These are phyloP conservation scores for Crataegus laevigata DNA, from an alignment of 306 rosid species.

Conservation along the genomic window DNA sequence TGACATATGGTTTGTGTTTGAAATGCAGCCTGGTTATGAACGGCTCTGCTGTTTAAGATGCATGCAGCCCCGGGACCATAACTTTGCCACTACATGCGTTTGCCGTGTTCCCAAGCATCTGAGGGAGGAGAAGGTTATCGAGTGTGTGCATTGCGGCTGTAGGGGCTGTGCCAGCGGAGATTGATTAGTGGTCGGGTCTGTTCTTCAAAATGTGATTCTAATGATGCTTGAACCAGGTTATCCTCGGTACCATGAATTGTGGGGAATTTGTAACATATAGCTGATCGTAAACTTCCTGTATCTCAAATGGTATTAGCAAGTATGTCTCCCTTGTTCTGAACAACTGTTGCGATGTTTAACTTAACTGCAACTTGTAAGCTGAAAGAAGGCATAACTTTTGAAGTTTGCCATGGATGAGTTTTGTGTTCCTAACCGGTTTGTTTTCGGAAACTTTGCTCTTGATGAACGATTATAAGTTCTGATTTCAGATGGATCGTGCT, in stretches of 20 bases:
- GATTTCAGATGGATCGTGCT: not conserved
- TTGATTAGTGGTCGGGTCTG: slow-evolving; percentile 17
- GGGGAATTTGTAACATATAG: not conserved
- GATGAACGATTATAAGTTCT: not conserved
- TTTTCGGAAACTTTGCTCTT: not conserved
- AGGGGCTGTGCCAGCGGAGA: slow-evolving; percentile 93
- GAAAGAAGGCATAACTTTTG: not conserved
- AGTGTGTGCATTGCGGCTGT: slow-evolving; percentile 89
- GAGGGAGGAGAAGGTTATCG: slow-evolving; percentile 83
- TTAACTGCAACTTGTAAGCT: not conserved
- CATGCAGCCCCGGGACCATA: slow-evolving; percentile 90
- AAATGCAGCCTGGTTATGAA: slow-evolving; percentile 81
- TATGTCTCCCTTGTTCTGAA: not conserved
- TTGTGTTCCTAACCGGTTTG: not conserved
- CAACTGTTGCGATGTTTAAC: not conserved
- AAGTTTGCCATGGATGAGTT: not conserved
- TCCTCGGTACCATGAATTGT: not conserved
- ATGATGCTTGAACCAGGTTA: not conserved
- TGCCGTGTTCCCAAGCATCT: slow-evolving; percentile 87
- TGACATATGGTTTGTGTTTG: not conserved
- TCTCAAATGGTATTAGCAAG: not conserved
- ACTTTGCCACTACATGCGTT: slow-evolving; percentile 81
- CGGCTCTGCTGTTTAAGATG: slow-evolving; percentile 82
- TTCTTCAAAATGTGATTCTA: not conserved
- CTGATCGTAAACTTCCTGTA: not conserved